A percentile compares a stretch with the other conserved stretches of the same genome.
These are phyloP conservation scores for Prasinococcaceae sp. DNA, from an alignment of 139 green algal species.

Conservation along the genomic window DNA sequence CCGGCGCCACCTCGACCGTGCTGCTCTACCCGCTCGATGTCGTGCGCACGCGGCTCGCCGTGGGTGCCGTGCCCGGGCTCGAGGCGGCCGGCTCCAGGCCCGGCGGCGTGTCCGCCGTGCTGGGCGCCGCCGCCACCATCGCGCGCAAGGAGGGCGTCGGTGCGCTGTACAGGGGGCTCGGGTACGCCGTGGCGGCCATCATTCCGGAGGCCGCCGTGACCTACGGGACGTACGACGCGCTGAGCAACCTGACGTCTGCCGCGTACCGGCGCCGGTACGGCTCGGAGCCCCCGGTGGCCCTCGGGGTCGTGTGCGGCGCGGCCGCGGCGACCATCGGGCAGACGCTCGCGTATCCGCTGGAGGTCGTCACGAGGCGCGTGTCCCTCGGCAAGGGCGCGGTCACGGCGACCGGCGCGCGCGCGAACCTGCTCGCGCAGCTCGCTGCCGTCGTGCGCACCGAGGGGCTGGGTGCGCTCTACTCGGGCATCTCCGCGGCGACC, in stretches of 20 bases:
- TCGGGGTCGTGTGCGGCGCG: slow-evolving; percentile 16
- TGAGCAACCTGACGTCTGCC: slow-evolving; percentile 34
- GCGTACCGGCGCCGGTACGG: slow-evolving; percentile 3
- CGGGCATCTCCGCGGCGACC: slow-evolving; percentile 38
- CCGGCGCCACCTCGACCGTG: slow-evolving; percentile 43
- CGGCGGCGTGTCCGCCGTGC: slow-evolving; percentile 16
- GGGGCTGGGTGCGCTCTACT: slow-evolving; percentile 31
- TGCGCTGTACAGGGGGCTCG: slow-evolving; percentile 52
- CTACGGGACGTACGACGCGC: slow-evolving; percentile 61
- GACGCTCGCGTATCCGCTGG: slow-evolving; percentile 56
- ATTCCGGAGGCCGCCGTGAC: slow-evolving; percentile 69
- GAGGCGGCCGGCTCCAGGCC: too few species aligned
- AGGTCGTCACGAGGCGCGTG: slow-evolving; percentile 50
- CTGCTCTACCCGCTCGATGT: slow-evolving; percentile 70
- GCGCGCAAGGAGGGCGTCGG: slow-evolving; percentile 34
- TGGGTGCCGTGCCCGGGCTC: slow-evolving; percentile 5
- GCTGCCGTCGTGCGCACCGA: too few species aligned
- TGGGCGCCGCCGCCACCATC: slow-evolving; percentile 29
- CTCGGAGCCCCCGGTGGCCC: background rate
- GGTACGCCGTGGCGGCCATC: slow-evolving; percentile 46
- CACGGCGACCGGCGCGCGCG: background rate
- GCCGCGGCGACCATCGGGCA: slow-evolving; percentile 44
- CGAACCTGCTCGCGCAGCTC: too few species aligned
- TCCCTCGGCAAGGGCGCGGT: slow-evolving; percentile 18
- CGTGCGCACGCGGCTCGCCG: slow-evolving; percentile 37